phyloP scores from a whole-genome alignment of 176 grass and related monocot species.

The Oryza longistaminata region DNA sequence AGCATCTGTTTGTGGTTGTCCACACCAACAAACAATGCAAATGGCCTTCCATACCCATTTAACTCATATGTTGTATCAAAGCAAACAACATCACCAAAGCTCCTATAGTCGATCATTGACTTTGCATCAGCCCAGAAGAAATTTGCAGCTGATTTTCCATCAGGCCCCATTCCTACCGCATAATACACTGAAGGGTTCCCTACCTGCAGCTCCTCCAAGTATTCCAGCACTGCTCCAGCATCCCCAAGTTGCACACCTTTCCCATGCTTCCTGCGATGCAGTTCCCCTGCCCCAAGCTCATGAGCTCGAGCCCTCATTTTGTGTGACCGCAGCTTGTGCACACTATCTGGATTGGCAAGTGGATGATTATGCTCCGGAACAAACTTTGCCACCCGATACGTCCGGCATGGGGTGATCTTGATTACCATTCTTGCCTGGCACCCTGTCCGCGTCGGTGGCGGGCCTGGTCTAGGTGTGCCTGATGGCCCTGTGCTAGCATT shows the following conservation, averaged over 20 bases:
- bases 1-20: slow-evolving; percentile 70
- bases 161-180: slow-evolving; percentile 51
- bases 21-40: slow-evolving; percentile 66
- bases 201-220: slow-evolving; percentile 70
- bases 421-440: slow-evolving; percentile 79
- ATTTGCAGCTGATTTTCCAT: slow-evolving; percentile 56
- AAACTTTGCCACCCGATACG: slow-evolving; percentile 64
- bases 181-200: slow-evolving; percentile 69
- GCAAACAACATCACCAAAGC: slow-evolving; percentile 83
- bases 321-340: slow-evolving; percentile 71
- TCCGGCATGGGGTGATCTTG: slow-evolving; percentile 74
- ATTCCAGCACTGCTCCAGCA: slow-evolving; percentile 63
- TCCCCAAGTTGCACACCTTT: slow-evolving; percentile 66
- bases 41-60: slow-evolving; percentile 72
- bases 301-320: slow-evolving; percentile 61
- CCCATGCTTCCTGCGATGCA: slow-evolving; percentile 63
- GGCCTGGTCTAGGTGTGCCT: slow-evolving; percentile 59
- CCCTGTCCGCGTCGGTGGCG: slow-evolving; percentile 65
- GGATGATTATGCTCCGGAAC: slow-evolving; percentile 68
- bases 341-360: slow-evolving; percentile 62
- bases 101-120: slow-evolving; percentile 72
- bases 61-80: slow-evolving; percentile 80
- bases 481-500: slow-evolving; percentile 41
- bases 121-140: slow-evolving; percentile 95
- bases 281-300: slow-evolving; percentile 54